A percentile compares a stretch with the other conserved stretches of the same genome.
Evolutionary conservation across 1,284 basidiomycete species (phyloP).

Genomic region (Microbotryomycetes sp.): DNA sequence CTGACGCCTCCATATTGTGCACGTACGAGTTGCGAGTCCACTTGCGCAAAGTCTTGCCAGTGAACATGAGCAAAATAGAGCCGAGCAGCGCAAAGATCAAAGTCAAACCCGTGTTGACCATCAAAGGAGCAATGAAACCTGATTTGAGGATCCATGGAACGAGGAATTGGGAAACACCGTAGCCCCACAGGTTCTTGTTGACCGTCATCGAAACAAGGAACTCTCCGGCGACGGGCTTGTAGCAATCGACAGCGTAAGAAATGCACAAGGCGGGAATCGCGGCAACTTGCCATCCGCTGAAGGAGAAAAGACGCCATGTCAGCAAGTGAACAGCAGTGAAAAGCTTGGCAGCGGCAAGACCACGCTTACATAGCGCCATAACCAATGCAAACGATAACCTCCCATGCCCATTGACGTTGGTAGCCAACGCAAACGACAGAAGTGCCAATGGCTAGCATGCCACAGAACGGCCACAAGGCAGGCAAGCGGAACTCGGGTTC

Average conservation of each 20-base stretch:
- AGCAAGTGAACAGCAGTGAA: too few species aligned
- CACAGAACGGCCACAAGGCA: background rate
- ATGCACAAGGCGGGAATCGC: background rate
- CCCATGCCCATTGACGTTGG: background rate
- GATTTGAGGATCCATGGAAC: constrained; percentile 4
- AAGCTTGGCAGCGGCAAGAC: too few species aligned
- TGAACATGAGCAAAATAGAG: background rate
- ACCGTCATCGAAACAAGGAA: constrained; percentile 3
- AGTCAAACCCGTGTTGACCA: constrained; percentile 4
- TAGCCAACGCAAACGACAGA: constrained; percentile 1
- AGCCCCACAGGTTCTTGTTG: constrained; percentile 10
- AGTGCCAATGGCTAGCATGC: background rate
- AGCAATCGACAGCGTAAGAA: background rate
- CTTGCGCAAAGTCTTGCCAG: background rate
- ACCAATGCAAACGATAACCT: constrained; percentile 1
- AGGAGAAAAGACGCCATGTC: too few species aligned
- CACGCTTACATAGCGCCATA: background rate
- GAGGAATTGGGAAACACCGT: constrained; percentile 1
- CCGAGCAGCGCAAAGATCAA: background rate
- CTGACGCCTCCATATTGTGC: background rate
- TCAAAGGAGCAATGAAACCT: background rate
- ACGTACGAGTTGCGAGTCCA: constrained; percentile 2
- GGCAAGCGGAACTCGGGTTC: background rate
- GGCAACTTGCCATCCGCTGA: constrained; percentile 7
- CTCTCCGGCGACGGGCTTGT: constrained; percentile 3